Percentiles rank a stretch among this genome's conserved stretches.
phyloP scores from a whole-genome alignment of 495 filamentous ascomycete genomes.

The Mytilinidion resinicola region DNA sequence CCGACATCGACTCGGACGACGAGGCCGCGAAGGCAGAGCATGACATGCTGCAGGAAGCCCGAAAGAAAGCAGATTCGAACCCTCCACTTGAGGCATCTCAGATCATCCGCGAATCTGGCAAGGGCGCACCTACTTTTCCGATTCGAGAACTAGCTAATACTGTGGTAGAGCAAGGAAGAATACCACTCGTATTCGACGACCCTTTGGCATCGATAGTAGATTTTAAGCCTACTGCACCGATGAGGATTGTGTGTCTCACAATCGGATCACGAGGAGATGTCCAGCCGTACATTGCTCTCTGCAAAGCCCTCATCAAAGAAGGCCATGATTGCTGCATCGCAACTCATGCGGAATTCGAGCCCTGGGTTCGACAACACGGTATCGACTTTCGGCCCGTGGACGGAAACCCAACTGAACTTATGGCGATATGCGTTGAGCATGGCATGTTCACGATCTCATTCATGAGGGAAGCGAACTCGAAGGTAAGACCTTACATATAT shows the following conservation, averaged over 20 bases:
- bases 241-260: slow-evolving; percentile 88
- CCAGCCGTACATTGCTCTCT: slow-evolving; percentile 94
- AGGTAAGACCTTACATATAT: slow-evolving; percentile 29
- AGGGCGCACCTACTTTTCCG: not conserved
- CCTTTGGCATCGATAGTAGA: slow-evolving; percentile 86
- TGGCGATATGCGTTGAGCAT: slow-evolving; percentile 92
- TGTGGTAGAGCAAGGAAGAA: slow-evolving; percentile 31
- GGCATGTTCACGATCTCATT: slow-evolving; percentile 96
- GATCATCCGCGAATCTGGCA: slow-evolving; percentile 15
- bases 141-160: not conserved
- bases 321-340: slow-evolving; percentile 85
- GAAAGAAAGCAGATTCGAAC: slow-evolving; percentile 36
- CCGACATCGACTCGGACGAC: slow-evolving; percentile 62
- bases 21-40: slow-evolving; percentile 79
- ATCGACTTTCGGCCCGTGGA: slow-evolving; percentile 86
- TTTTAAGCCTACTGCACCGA: slow-evolving; percentile 78
- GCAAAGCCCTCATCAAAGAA: slow-evolving; percentile 81
- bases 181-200: slow-evolving; percentile 74
- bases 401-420: slow-evolving; percentile 89
- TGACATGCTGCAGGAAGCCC: slow-evolving; percentile 71
- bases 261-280: slow-evolving; percentile 96
- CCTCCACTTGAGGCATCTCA: slow-evolving; percentile 12
- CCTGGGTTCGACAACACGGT: slow-evolving; percentile 83
- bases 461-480: slow-evolving; percentile 74
- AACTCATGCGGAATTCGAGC: slow-evolving; percentile 82